A percentile compares a stretch with the other conserved stretches of the same genome.
Evolutionary conservation across 768 basidiomycete genomes (phyloP).

Genomic region (Tremella mesenterica): DNA sequence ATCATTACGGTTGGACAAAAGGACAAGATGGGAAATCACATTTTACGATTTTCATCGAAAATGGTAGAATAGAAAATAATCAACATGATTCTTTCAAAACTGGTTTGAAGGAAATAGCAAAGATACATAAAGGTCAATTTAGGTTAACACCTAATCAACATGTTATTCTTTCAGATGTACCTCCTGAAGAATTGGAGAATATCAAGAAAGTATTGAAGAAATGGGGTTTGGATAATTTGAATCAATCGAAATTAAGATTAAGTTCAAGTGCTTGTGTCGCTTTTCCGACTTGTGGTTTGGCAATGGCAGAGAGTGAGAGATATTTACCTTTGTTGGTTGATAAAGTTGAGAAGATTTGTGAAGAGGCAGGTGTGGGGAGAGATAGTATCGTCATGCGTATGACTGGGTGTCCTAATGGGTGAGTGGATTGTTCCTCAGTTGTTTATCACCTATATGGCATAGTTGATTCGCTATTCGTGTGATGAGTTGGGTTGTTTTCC

Average conservation of each 20-base stretch:
- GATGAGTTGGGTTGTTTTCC: no score
- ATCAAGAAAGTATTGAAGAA: slow-evolving; percentile 72
- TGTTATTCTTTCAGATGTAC: slow-evolving; percentile 73
- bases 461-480: no score
- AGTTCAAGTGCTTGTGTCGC: slow-evolving; percentile 94
- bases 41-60: slow-evolving; percentile 91
- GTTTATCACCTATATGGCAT: neutral
- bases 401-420: slow-evolving; percentile 75
- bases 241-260: slow-evolving; percentile 66
- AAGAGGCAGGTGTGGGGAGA: slow-evolving; percentile 83
- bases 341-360: slow-evolving; percentile 90
- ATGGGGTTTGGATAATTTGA: slow-evolving; percentile 83
- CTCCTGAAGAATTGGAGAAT: slow-evolving; percentile 58
- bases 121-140: slow-evolving; percentile 88
- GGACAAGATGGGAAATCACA: slow-evolving; percentile 83
- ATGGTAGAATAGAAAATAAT: slow-evolving; percentile 93
- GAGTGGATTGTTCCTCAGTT: neutral
- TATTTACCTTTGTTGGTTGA: slow-evolving; percentile 83
- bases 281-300: slow-evolving; percentile 81
- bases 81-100: slow-evolving; percentile 78
- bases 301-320: slow-evolving; percentile 74
- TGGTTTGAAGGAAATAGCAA: slow-evolving; percentile 83
- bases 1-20: slow-evolving; percentile 87
- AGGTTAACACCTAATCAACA: slow-evolving; percentile 94
- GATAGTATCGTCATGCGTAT: slow-evolving; percentile 97